These are phyloP conservation scores for Sutorius eximius DNA, from an alignment of 1,284 basidiomycete genomes.

Conservation along the genomic window DNA sequence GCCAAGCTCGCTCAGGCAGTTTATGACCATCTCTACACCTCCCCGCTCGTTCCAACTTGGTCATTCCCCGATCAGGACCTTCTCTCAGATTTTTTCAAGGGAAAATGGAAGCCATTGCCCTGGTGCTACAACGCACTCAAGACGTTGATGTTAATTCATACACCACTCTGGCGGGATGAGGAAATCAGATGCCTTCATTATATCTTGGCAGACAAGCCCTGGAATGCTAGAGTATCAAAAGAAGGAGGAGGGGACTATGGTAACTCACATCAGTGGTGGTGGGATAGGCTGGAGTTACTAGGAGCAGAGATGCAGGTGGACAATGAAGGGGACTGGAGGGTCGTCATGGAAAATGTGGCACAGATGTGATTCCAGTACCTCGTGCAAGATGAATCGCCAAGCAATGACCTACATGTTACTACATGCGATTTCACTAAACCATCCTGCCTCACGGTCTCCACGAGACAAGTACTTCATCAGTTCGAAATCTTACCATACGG, in stretches of 20 bases:
- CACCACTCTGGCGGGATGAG: conserved; percentile 72
- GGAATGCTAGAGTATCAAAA: conserved; percentile 49
- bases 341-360: conserved; percentile 53
- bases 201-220: conserved; percentile 76
- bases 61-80: conserved; percentile 94
- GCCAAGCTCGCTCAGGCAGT: conserved; percentile 51
- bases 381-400: background rate
- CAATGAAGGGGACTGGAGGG: conserved; percentile 51
- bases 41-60: conserved; percentile 68
- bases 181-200: conserved; percentile 78
- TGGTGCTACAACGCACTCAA: conserved; percentile 90
- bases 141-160: conserved; percentile 70
- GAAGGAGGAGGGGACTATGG: conserved; percentile 43
- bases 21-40: conserved; percentile 62
- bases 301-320: conserved; percentile 44
- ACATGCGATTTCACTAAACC: background rate
- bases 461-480: conserved; percentile 86
- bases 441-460: conserved; percentile 65
- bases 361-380: conserved; percentile 5
- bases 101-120: conserved; percentile 70
- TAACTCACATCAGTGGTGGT: conserved; percentile 72
- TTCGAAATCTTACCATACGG: conserved; percentile 68
- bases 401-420: background rate
- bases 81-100: conserved; percentile 77
- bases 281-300: conserved; percentile 62